phyloP scores from a whole-genome alignment of 176 grass and related monocot species.

The Eremochloa ophiuroides region DNA sequence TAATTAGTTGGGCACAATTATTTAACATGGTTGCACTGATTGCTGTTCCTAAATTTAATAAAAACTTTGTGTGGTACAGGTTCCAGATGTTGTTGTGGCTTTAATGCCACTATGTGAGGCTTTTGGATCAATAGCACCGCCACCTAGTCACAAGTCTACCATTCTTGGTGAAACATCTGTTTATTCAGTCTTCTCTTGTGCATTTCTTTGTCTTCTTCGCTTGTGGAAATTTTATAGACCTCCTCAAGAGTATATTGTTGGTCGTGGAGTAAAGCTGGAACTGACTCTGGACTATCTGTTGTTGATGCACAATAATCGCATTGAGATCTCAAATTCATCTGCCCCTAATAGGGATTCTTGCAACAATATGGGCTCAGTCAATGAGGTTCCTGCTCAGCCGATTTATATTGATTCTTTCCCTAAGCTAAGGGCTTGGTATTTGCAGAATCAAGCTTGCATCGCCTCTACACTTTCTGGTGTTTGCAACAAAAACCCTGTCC shows the following conservation, averaged over 20 bases:
- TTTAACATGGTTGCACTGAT: background rate
- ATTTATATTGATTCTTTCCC: conserved; percentile 97
- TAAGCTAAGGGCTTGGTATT: conserved; percentile 88
- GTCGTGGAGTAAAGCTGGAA: conserved; percentile 69
- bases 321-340: conserved; percentile 54
- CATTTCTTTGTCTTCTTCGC: conserved; percentile 94
- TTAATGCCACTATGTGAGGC: conserved; percentile 96
- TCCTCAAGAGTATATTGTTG: conserved; percentile 77
- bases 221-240: conserved; percentile 93
- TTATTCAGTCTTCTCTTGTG: conserved; percentile 90
- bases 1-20: too few relatives aligned
- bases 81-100: conserved; percentile 82
- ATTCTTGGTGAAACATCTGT: conserved; percentile 67
- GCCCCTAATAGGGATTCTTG: conserved; percentile 31
- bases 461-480: conserved; percentile 92
- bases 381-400: conserved; percentile 43
- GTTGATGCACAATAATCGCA: conserved; percentile 69
- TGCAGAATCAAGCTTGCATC: conserved; percentile 99
- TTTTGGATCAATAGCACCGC: conserved; percentile 80
- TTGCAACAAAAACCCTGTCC: conserved; percentile 79
- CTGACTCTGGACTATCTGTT: conserved; percentile 90
- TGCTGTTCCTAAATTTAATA: conserved; percentile 20
- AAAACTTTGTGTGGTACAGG: conserved; percentile 37
- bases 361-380: conserved; percentile 30
- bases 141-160: conserved; percentile 58